Evolutionary conservation across 2,329 filamentous ascomycete genomes (phyloP).

Genomic region (Botrytis cinerea): DNA sequence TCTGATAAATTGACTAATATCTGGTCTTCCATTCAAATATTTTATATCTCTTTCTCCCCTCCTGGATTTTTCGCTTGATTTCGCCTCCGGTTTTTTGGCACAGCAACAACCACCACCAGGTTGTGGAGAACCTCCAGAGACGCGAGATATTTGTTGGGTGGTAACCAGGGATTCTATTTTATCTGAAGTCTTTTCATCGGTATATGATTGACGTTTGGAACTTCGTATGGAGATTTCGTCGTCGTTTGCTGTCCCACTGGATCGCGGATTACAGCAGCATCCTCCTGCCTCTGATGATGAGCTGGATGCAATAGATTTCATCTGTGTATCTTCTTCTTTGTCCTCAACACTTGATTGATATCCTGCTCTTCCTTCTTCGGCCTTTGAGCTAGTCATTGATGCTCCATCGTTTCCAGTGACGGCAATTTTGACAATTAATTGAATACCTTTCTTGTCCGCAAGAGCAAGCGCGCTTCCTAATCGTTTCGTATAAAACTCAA

Average conservation of each 20-base stretch:
- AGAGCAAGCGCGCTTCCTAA: conserved; percentile 49
- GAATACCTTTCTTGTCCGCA: conserved; percentile 50
- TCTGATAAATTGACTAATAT: conserved; percentile 55
- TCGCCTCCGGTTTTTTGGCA: conserved; percentile 1
- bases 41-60: conserved; percentile 40
- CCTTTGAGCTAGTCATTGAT: conserved; percentile 15
- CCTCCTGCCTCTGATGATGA: conserved; percentile 14
- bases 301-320: conserved; percentile 24
- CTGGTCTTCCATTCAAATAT: conserved; percentile 45
- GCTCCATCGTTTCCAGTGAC: conserved; percentile 46
- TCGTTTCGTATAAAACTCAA: conserved; percentile 56
- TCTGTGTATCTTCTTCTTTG: conserved; percentile 11
- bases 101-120: conserved; percentile 20
- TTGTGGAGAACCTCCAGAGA: neutral
- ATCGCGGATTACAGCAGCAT: conserved; percentile 22
- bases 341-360: conserved; percentile 11
- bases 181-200: conserved; percentile 10
- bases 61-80: conserved; percentile 3
- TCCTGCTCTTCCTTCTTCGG: conserved; percentile 11
- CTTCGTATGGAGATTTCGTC: conserved; percentile 13
- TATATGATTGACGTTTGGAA: conserved; percentile 18
- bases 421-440: conserved; percentile 55
- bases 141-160: neutral
- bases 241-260: conserved; percentile 1
- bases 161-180: neutral